These are phyloP conservation scores for Otatea glauca DNA, from an alignment of 176 grass and related monocot species.

Conservation along the genomic window DNA sequence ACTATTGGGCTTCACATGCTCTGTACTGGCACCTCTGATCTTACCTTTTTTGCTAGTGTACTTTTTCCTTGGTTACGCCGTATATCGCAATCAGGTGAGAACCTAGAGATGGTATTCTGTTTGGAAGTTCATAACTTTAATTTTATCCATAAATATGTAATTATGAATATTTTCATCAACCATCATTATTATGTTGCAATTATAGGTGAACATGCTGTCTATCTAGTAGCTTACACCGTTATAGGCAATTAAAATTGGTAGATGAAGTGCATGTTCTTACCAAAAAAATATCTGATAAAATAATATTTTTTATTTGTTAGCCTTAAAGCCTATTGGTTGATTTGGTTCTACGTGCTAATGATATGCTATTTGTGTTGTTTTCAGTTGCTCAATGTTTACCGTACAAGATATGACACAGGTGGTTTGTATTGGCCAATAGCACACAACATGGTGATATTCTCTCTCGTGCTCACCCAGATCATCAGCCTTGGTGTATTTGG, in stretches of 20 bases:
- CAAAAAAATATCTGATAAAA: neutral
- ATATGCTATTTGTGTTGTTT: constrained; percentile 11
- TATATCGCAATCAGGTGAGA: constrained; percentile 94
- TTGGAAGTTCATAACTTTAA: neutral
- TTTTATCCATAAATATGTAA: neutral
- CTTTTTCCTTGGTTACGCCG: constrained; percentile 87
- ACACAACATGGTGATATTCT: constrained; percentile 84
- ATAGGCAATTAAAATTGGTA: neutral
- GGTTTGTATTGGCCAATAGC: constrained; percentile 86
- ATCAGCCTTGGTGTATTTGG: constrained; percentile 87
- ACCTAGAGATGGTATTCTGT: neutral
- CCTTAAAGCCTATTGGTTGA: neutral
- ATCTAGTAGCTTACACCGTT: neutral
- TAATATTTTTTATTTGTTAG: neutral
- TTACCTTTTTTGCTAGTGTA: constrained; percentile 94
- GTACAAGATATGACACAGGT: constrained; percentile 73
- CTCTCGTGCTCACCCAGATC: constrained; percentile 87
- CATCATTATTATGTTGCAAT: neutral
- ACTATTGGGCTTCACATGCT: constrained; percentile 88
- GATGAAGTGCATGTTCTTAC: neutral
- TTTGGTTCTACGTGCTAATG: constrained; percentile 1
- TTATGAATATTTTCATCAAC: neutral
- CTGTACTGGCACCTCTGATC: constrained; percentile 83
- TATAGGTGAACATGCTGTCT: neutral
- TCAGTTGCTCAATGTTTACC: constrained; percentile 89